Conservation (phyloP, 768 basidiomycete genomes). For the Hemileccinum rubropunctum region DNA sequence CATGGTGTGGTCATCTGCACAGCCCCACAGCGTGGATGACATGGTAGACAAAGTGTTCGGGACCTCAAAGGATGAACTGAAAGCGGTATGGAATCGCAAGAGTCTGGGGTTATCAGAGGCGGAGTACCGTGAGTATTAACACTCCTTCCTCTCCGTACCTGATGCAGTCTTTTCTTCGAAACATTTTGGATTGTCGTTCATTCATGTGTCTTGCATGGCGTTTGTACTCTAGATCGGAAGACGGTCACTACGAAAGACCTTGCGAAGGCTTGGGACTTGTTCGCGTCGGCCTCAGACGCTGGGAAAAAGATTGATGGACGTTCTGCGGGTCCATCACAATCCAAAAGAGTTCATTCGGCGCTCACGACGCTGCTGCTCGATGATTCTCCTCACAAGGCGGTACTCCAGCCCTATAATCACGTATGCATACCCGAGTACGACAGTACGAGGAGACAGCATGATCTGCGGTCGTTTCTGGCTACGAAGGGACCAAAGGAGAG, state of each 20-base stretch:
- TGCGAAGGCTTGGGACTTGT: slow-evolving; percentile 57
- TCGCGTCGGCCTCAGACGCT: slow-evolving; percentile 23
- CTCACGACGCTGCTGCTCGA: slow-evolving; percentile 50
- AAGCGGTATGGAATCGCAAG: slow-evolving; percentile 78
- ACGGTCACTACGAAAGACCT: slow-evolving; percentile 72
- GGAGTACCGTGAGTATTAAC: slow-evolving; percentile 64
- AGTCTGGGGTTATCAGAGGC: slow-evolving; percentile 60
- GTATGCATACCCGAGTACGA: slow-evolving; percentile 73
- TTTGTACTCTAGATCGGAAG: slow-evolving; percentile 13
- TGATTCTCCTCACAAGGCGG: slow-evolving; percentile 53
- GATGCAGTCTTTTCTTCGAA: slow-evolving; percentile 6
- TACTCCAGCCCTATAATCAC: slow-evolving; percentile 79
- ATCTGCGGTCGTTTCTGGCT: slow-evolving; percentile 31
- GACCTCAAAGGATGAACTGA: slow-evolving; percentile 36
- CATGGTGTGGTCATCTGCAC: slow-evolving; percentile 89
- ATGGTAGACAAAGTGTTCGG: slow-evolving; percentile 71
- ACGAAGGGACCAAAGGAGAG: slow-evolving; percentile 13
- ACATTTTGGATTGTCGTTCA: neutral
- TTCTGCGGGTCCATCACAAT: slow-evolving; percentile 2
- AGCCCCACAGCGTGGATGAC: slow-evolving; percentile 71
- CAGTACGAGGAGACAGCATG: slow-evolving; percentile 38
- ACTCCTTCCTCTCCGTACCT: neutral
- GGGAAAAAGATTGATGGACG: neutral
- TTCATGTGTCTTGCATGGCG: neutral
- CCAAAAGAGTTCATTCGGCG: slow-evolving; percentile 36